These are phyloP conservation scores for Quercus mongolica DNA, from an alignment of 306 rosid genomes.

Conservation along the genomic window DNA sequence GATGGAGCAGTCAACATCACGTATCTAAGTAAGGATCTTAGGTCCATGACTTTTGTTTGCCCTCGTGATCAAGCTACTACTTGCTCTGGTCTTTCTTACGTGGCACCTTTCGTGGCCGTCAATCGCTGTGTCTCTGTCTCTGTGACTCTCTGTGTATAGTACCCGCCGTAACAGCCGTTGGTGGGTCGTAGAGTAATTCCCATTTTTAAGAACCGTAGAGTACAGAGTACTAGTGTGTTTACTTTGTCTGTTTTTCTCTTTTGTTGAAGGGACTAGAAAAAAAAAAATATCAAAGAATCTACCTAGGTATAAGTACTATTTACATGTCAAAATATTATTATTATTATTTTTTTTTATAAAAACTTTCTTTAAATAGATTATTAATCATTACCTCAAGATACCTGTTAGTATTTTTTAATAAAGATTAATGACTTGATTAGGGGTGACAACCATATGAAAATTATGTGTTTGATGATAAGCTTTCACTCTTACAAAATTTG, in stretches of 20 bases:
- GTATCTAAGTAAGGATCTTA: constrained; percentile 45
- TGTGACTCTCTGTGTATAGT: not conserved
- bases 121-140: not conserved
- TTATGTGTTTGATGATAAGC: no score
- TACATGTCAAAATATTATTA: no score
- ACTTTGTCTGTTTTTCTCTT: no score
- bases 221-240: not conserved
- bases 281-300: no score
- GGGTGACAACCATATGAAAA: no score
- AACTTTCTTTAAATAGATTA: no score
- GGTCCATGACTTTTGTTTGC: constrained; percentile 14
- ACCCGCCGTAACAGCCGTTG: constrained; percentile 12
- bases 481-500: no score
- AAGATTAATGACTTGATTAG: no score
- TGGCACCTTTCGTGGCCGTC: not conserved
- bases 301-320: no score
- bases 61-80: constrained; percentile 32
- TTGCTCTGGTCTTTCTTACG: not conserved
- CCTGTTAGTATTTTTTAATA: no score
- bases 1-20: constrained; percentile 39
- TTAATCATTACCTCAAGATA: no score
- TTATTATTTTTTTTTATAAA: no score
- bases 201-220: not conserved
- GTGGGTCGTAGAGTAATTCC: not conserved
- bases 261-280: not conserved